phyloP scores from a whole-genome alignment of 1,139 yeast species.

The Kodamaea sp. region DNA sequence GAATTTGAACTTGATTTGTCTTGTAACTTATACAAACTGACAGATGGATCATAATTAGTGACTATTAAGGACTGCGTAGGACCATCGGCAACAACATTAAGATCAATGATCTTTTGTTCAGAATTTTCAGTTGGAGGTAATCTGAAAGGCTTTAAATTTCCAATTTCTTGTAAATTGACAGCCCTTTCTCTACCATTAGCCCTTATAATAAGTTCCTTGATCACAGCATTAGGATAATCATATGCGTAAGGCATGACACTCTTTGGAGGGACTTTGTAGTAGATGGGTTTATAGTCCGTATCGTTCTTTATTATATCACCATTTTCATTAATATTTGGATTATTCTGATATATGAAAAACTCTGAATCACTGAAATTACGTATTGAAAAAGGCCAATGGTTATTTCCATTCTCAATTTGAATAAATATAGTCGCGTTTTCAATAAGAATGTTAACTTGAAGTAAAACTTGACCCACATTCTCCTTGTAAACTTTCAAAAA shows the following conservation, averaged over 20 bases:
- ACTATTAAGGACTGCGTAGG: slow-evolving; percentile 87
- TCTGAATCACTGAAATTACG: slow-evolving; percentile 85
- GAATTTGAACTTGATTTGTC: slow-evolving; percentile 26
- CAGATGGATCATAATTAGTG: slow-evolving; percentile 74
- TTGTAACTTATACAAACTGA: slow-evolving; percentile 65
- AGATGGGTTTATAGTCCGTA: slow-evolving; percentile 63
- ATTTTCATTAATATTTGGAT: slow-evolving; percentile 73
- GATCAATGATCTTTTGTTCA: slow-evolving; percentile 60
- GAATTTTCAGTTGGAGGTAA: slow-evolving; percentile 49
- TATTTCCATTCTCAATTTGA: slow-evolving; percentile 66
- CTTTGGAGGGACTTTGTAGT: slow-evolving; percentile 76
- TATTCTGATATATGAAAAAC: slow-evolving; percentile 79
- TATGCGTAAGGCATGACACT: slow-evolving; percentile 98
- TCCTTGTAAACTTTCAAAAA: slow-evolving; percentile 66
- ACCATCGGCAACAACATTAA: slow-evolving; percentile 95
- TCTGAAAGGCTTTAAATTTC: slow-evolving; percentile 83
- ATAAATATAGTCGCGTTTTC: slow-evolving; percentile 82
- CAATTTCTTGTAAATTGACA: slow-evolving; percentile 87
- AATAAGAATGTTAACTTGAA: slow-evolving; percentile 68
- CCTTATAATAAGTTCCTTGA: slow-evolving; percentile 74
- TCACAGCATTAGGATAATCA: slow-evolving; percentile 90
- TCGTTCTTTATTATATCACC: slow-evolving; percentile 55
- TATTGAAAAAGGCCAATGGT: slow-evolving; percentile 89
- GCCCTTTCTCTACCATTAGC: slow-evolving; percentile 72
- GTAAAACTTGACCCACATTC: slow-evolving; percentile 60